Base-by-base conservation (phyloP, 1,284 basidiomycete species). In the Puccinia polysora region DNA sequence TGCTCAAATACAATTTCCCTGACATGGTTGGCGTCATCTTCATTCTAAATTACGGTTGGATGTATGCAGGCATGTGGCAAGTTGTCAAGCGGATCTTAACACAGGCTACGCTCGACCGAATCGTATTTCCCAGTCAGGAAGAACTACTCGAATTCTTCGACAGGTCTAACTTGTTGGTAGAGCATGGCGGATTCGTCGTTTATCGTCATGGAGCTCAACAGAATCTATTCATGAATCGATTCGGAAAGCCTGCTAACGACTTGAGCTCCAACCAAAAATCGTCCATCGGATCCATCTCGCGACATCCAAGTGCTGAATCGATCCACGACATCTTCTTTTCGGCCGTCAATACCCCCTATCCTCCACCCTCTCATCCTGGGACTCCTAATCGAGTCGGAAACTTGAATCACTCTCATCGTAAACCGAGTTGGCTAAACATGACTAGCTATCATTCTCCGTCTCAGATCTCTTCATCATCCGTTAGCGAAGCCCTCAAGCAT, bases 11-110 rank as follows among this genome's bases (percentile, higher is more conserved):
- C 36, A 84, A 85, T 70, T 90, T 86, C 80, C 88, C 89, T 55
- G 89, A 89, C 63, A 84, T 90, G 84, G 81, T 90, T 50, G 88
- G 85, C 43, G 86, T 86, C 85, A 88, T 88, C 32, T 89, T 89
- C 77, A 81, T 91, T 62, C 81, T 91, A 43, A 90, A 92, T 80
- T 89, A 88, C 77, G 87, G 88, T 8, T 93, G 90, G 90, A 81
- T 87, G 18, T 88, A 91, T 79, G 84, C 86, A 0, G 86, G 88
- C 18, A 81, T 89, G 74, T 93, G 90, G 89, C 85, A 81, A 45
- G 78, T 92, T 58, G 82, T 86, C 74, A 91, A 87, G 86, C 86
- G 85, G 58, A 78, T 89, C 4, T 82, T 93, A 40, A 90, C 91
- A 14, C 82, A 85, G 58, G 82, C 85, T 47, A 86, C 87, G 8